Evolutionary conservation across 2,329 filamentous ascomycete genomes (phyloP).

Genomic region (Daldinia eschscholtzii): DNA sequence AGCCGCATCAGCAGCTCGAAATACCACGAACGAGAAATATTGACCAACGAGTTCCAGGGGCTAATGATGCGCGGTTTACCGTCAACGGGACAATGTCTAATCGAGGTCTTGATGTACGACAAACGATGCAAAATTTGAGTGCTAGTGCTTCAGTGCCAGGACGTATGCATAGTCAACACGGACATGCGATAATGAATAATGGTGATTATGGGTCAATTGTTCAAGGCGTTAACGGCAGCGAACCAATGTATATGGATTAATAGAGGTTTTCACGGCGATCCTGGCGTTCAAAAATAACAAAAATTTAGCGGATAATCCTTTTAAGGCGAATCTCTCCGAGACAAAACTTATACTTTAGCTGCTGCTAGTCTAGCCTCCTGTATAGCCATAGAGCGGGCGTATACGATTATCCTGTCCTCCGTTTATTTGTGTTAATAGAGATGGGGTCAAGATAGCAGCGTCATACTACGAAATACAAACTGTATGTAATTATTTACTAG

Average conservation of each 20-base stretch:
- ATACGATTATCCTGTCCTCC: constrained; percentile 29
- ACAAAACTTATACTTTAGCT: constrained; percentile 19
- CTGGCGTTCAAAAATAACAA: constrained; percentile 40
- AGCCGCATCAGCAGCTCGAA: constrained; percentile 59
- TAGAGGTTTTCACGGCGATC: constrained; percentile 37
- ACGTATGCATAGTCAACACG: constrained; percentile 52
- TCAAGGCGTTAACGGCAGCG: constrained; percentile 60
- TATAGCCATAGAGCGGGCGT: constrained; percentile 14
- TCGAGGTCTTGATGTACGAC: constrained; percentile 58
- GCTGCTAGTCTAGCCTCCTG: constrained; percentile 15
- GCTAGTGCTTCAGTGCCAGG: constrained; percentile 55
- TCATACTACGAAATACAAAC: background rate
- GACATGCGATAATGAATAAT: constrained; percentile 46
- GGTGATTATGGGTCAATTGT: constrained; percentile 61
- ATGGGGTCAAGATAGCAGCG: constrained; percentile 14
- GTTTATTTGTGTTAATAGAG: constrained; percentile 36
- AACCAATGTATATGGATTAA: constrained; percentile 67
- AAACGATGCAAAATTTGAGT: constrained; percentile 62
- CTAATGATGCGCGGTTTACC: constrained; percentile 57
- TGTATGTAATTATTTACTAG: constrained; percentile 8
- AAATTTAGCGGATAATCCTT: constrained; percentile 16
- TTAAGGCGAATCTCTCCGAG: constrained; percentile 11
- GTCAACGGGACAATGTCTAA: constrained; percentile 58
- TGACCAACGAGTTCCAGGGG: constrained; percentile 51
- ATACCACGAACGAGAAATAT: constrained; percentile 58